phyloP scores from a whole-genome alignment of 2,329 filamentous ascomycete genomes.

The Parastagonospora nodorum region DNA sequence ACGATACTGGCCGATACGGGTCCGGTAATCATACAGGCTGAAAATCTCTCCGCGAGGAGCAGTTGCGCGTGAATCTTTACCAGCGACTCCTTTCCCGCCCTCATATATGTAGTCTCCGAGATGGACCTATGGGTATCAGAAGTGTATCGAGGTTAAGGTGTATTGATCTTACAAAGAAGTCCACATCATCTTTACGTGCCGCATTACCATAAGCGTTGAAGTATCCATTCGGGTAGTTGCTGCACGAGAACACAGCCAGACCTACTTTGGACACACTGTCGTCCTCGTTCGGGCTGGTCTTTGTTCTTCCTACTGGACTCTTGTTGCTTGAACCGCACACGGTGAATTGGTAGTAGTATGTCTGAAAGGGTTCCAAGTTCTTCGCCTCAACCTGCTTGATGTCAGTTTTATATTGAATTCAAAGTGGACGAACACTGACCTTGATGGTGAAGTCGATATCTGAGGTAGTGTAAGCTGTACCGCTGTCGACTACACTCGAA shows the following conservation, averaged over 20 bases:
- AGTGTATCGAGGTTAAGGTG: neutral
- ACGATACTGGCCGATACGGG: slow-evolving; percentile 47
- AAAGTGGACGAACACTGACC: slow-evolving; percentile 42
- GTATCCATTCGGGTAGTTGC: slow-evolving; percentile 56
- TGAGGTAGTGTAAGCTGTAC: slow-evolving; percentile 69
- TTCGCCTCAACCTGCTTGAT: slow-evolving; percentile 64
- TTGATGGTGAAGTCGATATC: slow-evolving; percentile 80
- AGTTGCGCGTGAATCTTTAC: slow-evolving; percentile 24
- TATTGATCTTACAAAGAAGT: slow-evolving; percentile 58
- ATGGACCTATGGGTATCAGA: slow-evolving; percentile 40
- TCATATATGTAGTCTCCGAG: slow-evolving; percentile 55
- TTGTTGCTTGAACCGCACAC: slow-evolving; percentile 67
- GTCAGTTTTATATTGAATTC: slow-evolving; percentile 11
- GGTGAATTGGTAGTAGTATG: slow-evolving; percentile 73
- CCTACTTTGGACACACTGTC: slow-evolving; percentile 63
- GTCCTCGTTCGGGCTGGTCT: slow-evolving; percentile 66
- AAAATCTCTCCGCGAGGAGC: slow-evolving; percentile 45
- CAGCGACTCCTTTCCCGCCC: slow-evolving; percentile 35
- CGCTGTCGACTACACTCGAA: slow-evolving; percentile 57
- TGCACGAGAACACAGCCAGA: slow-evolving; percentile 73
- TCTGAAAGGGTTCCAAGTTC: slow-evolving; percentile 65
- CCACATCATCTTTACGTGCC: slow-evolving; percentile 52
- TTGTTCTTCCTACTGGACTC: slow-evolving; percentile 69
- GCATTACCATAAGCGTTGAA: slow-evolving; percentile 55
- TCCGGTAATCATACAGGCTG: slow-evolving; percentile 52